Evolutionary conservation across 1,139 yeast genomes (phyloP), one percentile per base, ranked within the genome.

Genomic region (Lodderomyces oxycetoniae): DNA sequence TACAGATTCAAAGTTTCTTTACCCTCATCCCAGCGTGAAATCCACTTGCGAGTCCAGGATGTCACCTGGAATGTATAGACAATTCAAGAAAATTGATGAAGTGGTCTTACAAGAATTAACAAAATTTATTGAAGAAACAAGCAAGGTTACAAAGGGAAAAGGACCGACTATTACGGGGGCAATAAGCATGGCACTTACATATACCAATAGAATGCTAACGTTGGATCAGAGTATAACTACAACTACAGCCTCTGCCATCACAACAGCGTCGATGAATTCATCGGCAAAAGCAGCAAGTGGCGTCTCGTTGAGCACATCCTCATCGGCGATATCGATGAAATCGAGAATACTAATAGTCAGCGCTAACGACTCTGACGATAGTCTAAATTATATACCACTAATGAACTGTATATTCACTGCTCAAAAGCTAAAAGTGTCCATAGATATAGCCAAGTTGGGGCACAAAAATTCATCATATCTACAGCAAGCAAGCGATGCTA

Each of bases 401-500:
- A 93, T 93, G 98, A 93, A 93, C 57, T 74, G 93, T 45, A 89
- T 91, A 28, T 93, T 93, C 60, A 93, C 97, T 0, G 96, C 98
- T 1, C 96, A 91, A 48, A 88, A 88, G 57, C 75, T 85, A 80
- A 81, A 80, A 49, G 78, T 91, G 9, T 85, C 96, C 2, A 79
- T 91, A 11, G 97, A 93, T 55, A 88, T 89, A 13, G 89, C 93
- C 40, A 88, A 89, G 52, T 63, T 93, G 31, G 91, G 91, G 2
- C 65, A 67, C 11, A 74, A 47, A 27, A 60, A 79, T 44, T 81
- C 95, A 2, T 84, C 94, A 1, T 89, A 88, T 50, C 59, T 93
- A 38, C 98, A 93, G 52, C 98, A 93, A 54, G 96, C 98, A 0
- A 75, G 95, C 0, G 98, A 93, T 60, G 91, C 96, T 10, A 91